Evolutionary conservation across 2,329 filamentous ascomycete species (phyloP), one percentile per base, ranked within the genome.

Genomic region (Tolypocladium sp.): DNA sequence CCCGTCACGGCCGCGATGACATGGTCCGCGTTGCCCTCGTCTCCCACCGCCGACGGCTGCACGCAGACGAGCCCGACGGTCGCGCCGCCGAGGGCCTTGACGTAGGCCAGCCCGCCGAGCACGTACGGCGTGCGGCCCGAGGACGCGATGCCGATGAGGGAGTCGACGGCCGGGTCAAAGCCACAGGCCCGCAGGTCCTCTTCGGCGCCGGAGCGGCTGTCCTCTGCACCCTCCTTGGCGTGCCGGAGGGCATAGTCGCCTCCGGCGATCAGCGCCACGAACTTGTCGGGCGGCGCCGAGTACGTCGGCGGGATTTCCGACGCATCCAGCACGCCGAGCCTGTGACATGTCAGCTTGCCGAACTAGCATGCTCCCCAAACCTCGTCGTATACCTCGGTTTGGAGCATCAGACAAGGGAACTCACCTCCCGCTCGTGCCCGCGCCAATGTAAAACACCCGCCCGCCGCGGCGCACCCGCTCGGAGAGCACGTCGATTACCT

Each of bases 71-170:
- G 59, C 0, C 71, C 74, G 33, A 77, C 66, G 1, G 74, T 76
- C 9, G 71, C 62, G 35, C 71, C 72, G 2, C 73, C 74, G 4
- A 70, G 41, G 0, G 61, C 54, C 42, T 72, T 71, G 1, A 74
- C 75, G 60, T 73, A 71, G 5, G 65, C 40, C 15, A 60, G 56
- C 2, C 59, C 59, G 3, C 73, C 72, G 1, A 77, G 62, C 0
- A 76, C 74, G 59, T 76, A 77, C 0, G 75, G 76, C 0, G 76
- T 77, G 9, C 76, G 69, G 1, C 75, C 75, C 0, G 74, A 77
- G 8, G 74, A 74, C 2, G 76, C 74, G 46, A 78, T 77, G 3
- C 75, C 75, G 30, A 77, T 71, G 10, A 77, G 56, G 12, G 70
- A 72, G 61, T 77, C 75, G 1, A 71, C 61, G 2, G 65, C 62